Evolutionary conservation across 495 filamentous ascomycete species (phyloP), one percentile per base, ranked within the genome.

Genomic region (Trichoderma asperelloides): DNA sequence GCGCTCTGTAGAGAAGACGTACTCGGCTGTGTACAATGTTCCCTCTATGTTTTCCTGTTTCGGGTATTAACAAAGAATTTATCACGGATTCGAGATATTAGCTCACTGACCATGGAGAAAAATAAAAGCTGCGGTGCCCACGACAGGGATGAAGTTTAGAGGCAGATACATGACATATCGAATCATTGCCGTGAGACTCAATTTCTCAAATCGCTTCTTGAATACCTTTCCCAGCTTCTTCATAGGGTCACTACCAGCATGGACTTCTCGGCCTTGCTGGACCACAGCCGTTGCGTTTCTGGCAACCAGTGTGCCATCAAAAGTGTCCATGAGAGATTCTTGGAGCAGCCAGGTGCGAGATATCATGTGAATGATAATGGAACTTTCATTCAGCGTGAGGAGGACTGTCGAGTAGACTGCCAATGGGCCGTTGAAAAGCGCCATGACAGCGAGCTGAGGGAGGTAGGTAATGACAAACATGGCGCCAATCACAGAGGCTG

Each of bases 391-490:
- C 40, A 97, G 85, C 16, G 93, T 86, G 25, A 97, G 85, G 3
- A 96, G 74, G 0, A 86, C 82, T 0, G 93, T 90, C 5, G 88
- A 89, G 64, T 96, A 74, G 27, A 90, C 89, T 18, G 91, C 90
- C 2, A 97, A 77, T 0, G 94, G 94, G 0, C 95, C 95, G 66
- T 91, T 93, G 64, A 96, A 87, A 72, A 97, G 86, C 67, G 91
- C 82, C 37, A 97, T 79, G 45, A 92, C 74, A 9, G 91, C 89
- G 41, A 90, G 83, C 79, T 98, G 95, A 0, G 95, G 95, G 41
- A 97, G 75, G 74, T 97, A 98, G 65, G 93, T 89, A 77, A 97
- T 88, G 72, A 89, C 79, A 77, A 98, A 98, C 89, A 97, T 86
- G 71, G 82, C 77, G n/a, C 79, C 78, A 11, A 90, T 87, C 27